Percentiles rank a stretch among this genome's conserved stretches.
These are phyloP conservation scores for Pythium aphanidermatum DNA, from an alignment of 352 stramenopile species.

Conservation along the genomic window DNA sequence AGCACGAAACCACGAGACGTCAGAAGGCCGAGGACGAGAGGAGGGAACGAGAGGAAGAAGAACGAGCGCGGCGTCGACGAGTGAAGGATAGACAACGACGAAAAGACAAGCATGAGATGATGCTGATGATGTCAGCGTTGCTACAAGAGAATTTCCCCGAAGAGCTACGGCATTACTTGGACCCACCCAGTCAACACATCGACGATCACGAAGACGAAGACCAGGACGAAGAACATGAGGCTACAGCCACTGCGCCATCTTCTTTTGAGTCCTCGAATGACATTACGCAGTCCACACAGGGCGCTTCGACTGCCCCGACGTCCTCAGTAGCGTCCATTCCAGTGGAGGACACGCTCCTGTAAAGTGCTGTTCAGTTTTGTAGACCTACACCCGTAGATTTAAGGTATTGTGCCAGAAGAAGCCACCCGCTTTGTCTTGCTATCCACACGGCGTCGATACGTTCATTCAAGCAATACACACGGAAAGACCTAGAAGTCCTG, in stretches of 20 bases:
- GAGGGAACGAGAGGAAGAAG: conserved; percentile 24
- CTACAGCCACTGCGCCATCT: too few species aligned
- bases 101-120: conserved; percentile 43
- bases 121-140: conserved; percentile 41
- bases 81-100: conserved; percentile 27
- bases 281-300: neutral
- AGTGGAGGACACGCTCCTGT: conserved; percentile 1
- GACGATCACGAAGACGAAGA: neutral
- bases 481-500: conserved; percentile 55
- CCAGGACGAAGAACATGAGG: neutral
- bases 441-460: too few species aligned
- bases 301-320: too few species aligned
- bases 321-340: too few species aligned
- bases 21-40: conserved; percentile 28
- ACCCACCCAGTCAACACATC: conserved; percentile 2
- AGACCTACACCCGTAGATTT: too few species aligned
- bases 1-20: conserved; percentile 31
- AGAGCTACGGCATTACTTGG: conserved; percentile 32
- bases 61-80: conserved; percentile 20
- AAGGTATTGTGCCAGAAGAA: neutral
- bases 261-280: too few species aligned
- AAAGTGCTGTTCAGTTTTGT: neutral
- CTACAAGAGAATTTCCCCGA: conserved; percentile 38
- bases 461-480: conserved; percentile 2
- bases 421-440: too few species aligned